Percentiles rank a stretch among this genome's conserved stretches.
phyloP scores from a whole-genome alignment of 306 rosid species.

The Vigna reflexopilosa region DNA sequence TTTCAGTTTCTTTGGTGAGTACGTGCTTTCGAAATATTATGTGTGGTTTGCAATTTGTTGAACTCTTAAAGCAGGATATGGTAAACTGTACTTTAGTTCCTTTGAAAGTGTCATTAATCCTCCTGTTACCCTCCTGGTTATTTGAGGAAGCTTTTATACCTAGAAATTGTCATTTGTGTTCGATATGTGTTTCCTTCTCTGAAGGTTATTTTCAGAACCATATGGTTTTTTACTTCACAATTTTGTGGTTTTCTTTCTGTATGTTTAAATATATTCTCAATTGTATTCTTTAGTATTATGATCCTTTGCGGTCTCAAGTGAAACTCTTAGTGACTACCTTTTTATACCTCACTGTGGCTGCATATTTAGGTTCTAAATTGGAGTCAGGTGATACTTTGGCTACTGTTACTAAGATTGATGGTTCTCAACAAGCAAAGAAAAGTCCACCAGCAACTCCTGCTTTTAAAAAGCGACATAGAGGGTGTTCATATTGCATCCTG shows the following conservation, averaged over 20 bases:
- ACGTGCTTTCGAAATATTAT: constrained; percentile 20
- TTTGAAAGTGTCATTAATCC: not conserved
- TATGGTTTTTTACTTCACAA: constrained; percentile 27
- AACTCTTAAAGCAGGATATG: not conserved
- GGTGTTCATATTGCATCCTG: constrained; percentile 91
- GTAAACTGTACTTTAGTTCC: constrained; percentile 23
- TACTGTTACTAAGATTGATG: constrained; percentile 48
- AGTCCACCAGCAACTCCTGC: constrained; percentile 71
- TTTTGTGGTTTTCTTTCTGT: constrained; percentile 29
- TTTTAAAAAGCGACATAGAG: constrained; percentile 89
- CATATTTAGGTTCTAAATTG: constrained; percentile 50
- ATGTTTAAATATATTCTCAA: constrained; percentile 23
- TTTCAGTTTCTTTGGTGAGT: constrained; percentile 26
- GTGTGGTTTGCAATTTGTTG: constrained; percentile 6
- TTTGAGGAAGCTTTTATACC: constrained; percentile 32
- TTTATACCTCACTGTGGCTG: constrained; percentile 38
- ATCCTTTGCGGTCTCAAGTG: constrained; percentile 34
- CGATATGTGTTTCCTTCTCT: constrained; percentile 1
- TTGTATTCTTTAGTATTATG: constrained; percentile 14
- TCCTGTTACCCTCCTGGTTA: constrained; percentile 5
- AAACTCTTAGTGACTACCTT: constrained; percentile 44
- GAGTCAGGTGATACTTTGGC: constrained; percentile 48
- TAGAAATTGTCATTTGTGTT: constrained; percentile 4
- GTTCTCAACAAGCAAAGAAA: constrained; percentile 62
- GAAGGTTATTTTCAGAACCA: constrained; percentile 30